phyloP scores from a whole-genome alignment of 2,329 filamentous ascomycete species.

The Fusarium neocosmosporiellum region DNA sequence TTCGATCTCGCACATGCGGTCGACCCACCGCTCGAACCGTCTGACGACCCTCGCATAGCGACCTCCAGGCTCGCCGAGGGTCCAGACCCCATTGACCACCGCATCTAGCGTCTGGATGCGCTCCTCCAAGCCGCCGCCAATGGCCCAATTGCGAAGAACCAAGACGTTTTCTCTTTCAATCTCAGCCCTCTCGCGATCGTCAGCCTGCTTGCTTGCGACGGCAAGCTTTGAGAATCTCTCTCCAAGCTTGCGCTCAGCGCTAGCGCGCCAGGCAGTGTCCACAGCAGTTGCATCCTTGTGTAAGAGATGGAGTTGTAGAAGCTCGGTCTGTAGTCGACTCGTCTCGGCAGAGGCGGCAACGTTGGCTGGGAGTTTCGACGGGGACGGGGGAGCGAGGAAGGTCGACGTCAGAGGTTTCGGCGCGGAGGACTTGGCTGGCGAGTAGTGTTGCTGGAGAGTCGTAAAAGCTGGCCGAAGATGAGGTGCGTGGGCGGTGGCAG shows the following conservation, averaged over 20 bases:
- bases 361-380: slow-evolving; percentile 71
- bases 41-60: slow-evolving; percentile 66
- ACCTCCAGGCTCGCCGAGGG: slow-evolving; percentile 65
- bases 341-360: slow-evolving; percentile 69
- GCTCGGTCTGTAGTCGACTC: slow-evolving; percentile 69
- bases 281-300: slow-evolving; percentile 64
- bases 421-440: slow-evolving; percentile 68
- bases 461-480: slow-evolving; percentile 67
- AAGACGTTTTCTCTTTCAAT: slow-evolving; percentile 63
- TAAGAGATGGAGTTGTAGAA: slow-evolving; percentile 73
- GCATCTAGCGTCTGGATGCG: slow-evolving; percentile 68
- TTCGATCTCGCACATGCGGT: slow-evolving; percentile 59
- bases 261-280: slow-evolving; percentile 64
- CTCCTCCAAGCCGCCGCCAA: slow-evolving; percentile 59
- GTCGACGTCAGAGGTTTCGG: slow-evolving; percentile 71
- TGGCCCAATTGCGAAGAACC: slow-evolving; percentile 64
- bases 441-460: slow-evolving; percentile 75
- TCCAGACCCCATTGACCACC: slow-evolving; percentile 68
- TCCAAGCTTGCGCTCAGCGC: slow-evolving; percentile 62
- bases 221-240: slow-evolving; percentile 57
- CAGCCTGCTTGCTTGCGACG: slow-evolving; percentile 48
- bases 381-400: slow-evolving; percentile 69
- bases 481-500: slow-evolving; percentile 35
- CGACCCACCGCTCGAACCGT: slow-evolving; percentile 71
- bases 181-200: slow-evolving; percentile 53